Conservation (phyloP, 2,329 filamentous ascomycete genomes). For the Metarhizium humberi region DNA sequence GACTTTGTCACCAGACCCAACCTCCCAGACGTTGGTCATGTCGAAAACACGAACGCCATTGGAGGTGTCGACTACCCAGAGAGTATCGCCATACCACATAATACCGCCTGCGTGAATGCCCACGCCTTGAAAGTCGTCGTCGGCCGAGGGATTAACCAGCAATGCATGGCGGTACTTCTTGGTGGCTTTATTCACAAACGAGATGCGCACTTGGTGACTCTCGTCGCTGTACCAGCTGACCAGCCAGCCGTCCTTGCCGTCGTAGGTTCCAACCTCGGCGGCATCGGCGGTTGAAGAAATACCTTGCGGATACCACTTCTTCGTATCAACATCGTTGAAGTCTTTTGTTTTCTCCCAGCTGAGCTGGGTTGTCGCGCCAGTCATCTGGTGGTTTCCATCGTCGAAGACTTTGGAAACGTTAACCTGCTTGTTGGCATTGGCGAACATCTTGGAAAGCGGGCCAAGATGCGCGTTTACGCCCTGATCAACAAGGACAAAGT, state of each 20-base stretch:
- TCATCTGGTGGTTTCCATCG: constrained; percentile 11
- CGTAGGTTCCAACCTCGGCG: constrained; percentile 17
- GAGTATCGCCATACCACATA: constrained; percentile 24
- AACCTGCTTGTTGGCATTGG: constrained; percentile 6
- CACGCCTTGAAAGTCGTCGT: constrained; percentile 22
- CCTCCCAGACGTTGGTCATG: constrained; percentile 22
- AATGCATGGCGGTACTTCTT: constrained; percentile 23
- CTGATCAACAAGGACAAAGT: constrained; percentile 13
- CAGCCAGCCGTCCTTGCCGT: constrained; percentile 23
- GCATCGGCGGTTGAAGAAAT: constrained; percentile 14
- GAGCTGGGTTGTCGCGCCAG: too few relatives aligned
- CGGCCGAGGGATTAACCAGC: constrained; percentile 22
- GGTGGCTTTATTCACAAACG: constrained; percentile 21
- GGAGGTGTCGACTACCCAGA: constrained; percentile 20
- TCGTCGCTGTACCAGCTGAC: constrained; percentile 12
- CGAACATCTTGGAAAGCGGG: constrained; percentile 12
- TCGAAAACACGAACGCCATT: too few relatives aligned
- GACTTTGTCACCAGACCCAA: constrained; percentile 20
- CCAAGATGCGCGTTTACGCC: constrained; percentile 12
- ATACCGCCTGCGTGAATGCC: constrained; percentile 25
- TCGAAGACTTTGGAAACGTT: constrained; percentile 13
- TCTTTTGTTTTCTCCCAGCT: too few relatives aligned
- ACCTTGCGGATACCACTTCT: too few relatives aligned
- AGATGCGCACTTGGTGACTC: constrained; percentile 16
- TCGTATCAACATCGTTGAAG: too few relatives aligned